phyloP scores from a whole-genome alignment of 2,329 filamentous ascomycete species.

The Colletotrichum higginsianum region DNA sequence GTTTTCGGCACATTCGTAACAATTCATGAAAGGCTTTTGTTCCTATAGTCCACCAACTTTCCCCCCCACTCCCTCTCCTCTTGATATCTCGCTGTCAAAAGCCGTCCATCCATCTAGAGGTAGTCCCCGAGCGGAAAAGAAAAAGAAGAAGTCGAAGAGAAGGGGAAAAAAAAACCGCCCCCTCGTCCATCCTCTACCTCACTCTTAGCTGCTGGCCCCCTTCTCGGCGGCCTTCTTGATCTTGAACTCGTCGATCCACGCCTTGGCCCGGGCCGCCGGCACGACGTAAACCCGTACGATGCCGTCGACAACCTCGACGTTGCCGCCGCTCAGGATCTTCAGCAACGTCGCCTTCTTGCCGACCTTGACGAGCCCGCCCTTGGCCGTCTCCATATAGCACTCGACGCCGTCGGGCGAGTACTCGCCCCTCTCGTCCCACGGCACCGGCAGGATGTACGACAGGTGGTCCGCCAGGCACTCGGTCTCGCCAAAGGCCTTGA shows the following conservation, averaged over 20 bases:
- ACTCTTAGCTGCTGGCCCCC: slow-evolving; percentile 42
- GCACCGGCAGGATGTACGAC: slow-evolving; percentile 86
- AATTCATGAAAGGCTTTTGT: slow-evolving; percentile 13
- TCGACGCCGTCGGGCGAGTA: slow-evolving; percentile 80
- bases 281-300: slow-evolving; percentile 87
- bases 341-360: slow-evolving; percentile 87
- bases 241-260: slow-evolving; percentile 92
- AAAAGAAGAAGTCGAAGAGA: no score
- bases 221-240: slow-evolving; percentile 72
- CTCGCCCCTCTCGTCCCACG: slow-evolving; percentile 82
- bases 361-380: slow-evolving; percentile 87
- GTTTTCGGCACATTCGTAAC: slow-evolving; percentile 3
- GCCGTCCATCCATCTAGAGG: no score
- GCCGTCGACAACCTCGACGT: slow-evolving; percentile 89
- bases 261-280: slow-evolving; percentile 76
- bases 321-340: slow-evolving; percentile 81
- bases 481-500: slow-evolving; percentile 88
- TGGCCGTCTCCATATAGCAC: slow-evolving; percentile 88
- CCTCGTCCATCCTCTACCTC: background rate
- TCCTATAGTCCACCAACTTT: background rate
- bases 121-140: no score
- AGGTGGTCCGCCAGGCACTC: slow-evolving; percentile 84
- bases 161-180: no score
- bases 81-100: background rate
- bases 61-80: no score